phyloP scores from a whole-genome alignment of 75 land plant genomes.

The Pseudotsuga menziesii region DNA sequence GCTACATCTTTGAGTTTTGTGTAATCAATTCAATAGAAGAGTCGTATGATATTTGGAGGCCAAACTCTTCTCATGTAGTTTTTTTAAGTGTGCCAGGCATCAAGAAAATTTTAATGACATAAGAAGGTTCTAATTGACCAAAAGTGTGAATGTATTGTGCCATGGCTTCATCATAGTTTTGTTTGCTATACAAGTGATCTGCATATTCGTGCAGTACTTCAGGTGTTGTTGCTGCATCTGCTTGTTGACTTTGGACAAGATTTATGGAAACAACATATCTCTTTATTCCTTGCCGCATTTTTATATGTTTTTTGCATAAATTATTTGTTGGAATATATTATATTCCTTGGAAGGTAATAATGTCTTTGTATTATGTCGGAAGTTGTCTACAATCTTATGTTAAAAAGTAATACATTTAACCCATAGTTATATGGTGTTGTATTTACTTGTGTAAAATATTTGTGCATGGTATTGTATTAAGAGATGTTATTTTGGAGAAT shows the following conservation, averaged over 20 bases:
- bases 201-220: slow-evolving; percentile 94
- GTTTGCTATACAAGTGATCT: slow-evolving; percentile 91
- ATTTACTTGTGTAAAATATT: too few species aligned
- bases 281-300: too few species aligned
- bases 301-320: too few species aligned
- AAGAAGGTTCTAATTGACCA: slow-evolving; percentile 96
- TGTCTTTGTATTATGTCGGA: too few species aligned
- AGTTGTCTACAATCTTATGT: too few species aligned
- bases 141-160: slow-evolving; percentile 89
- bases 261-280: slow-evolving; percentile 91
- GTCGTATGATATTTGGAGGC: slow-evolving; percentile 99
- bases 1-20: slow-evolving; percentile 94
- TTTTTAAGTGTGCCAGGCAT: slow-evolving; percentile 94
- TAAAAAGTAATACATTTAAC: too few species aligned
- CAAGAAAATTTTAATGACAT: slow-evolving; percentile 95
- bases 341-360: too few species aligned
- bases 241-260: slow-evolving; percentile 96
- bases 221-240: slow-evolving; percentile 96
- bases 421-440: too few species aligned
- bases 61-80: slow-evolving; percentile 89
- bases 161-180: slow-evolving; percentile 97
- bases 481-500: too few species aligned
- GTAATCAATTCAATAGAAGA: slow-evolving; percentile 89
- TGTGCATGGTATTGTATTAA: too few species aligned
- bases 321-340: too few species aligned